These are phyloP conservation scores for Tanacetum coccineum DNA, from an alignment of 129 eudicot genomes.

Conservation along the genomic window DNA sequence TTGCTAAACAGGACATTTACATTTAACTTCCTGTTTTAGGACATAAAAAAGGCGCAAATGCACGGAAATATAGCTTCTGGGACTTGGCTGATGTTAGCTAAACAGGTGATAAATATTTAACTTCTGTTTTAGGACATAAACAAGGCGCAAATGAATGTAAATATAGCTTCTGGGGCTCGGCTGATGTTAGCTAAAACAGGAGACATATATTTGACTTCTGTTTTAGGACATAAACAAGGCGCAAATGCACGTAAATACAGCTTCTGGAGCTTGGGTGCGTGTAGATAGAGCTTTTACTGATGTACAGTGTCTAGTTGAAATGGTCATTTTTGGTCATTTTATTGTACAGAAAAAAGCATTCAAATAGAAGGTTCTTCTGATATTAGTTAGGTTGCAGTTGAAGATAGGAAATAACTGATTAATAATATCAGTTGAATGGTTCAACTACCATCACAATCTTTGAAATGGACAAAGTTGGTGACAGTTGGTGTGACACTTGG, in stretches of 20 bases:
- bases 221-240: no score
- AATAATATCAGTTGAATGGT: conserved; percentile 20
- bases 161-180: background rate
- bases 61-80: no score
- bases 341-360: background rate
- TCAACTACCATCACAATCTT: conserved; percentile 25
- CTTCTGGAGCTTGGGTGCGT: background rate
- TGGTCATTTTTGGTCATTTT: background rate
- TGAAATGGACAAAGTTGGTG: conserved; percentile 30
- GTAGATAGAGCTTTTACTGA: background rate
- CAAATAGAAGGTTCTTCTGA: background rate
- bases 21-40: no score
- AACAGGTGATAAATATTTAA: no score
- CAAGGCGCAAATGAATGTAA: background rate
- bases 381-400: conserved; percentile 17
- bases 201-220: no score
- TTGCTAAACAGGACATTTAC: no score
- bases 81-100: no score
- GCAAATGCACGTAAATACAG: no score
- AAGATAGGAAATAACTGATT: conserved; percentile 4
- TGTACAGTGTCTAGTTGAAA: background rate
- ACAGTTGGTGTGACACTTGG: conserved; percentile 30
- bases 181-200: no score
- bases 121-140: no score
- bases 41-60: no score